Base-by-base conservation (phyloP, 257 asterid species). In the Solanum peruvianum region DNA sequence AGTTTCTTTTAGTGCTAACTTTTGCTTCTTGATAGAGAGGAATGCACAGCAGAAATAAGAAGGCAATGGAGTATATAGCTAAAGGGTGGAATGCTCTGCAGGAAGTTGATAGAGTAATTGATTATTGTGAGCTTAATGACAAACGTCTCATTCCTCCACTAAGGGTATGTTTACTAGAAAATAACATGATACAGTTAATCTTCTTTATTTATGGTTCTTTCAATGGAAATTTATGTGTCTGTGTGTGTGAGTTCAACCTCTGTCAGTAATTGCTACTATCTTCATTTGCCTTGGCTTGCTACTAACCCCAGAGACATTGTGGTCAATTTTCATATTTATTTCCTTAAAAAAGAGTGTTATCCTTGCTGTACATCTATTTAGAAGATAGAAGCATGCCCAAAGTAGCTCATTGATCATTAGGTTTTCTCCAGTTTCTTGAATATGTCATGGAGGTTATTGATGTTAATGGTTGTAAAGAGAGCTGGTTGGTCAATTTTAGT, bases 91-190 rank as follows among this genome's bases (percentile, higher is more conserved):
- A 93, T 82, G 97, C 96, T 88, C 71, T 97, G 87, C 90, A 94
- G 94, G 99, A 95, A 90, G 98, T 97, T 90, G 98, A 97, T 87
- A 91, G 99, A 89, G 98, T 97, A 35, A 97, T 94, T 82, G 98
- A 95, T 89, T 94, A 94, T 90, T 92, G 96, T 83, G 99, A 94
- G 87, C 93, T 85, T 37, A 92, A 94, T 35, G 99, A 96, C 92
- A 89, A 92, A 85, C 98, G 99, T 31, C 97, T 96, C 85, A 92
- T 96, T 86, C 98, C 98, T 88, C 62, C 86, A 66, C 98, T 95
- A 52, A 92, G 93, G 94, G 98, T 95, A 91, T 80, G 87, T 69
- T 89, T 86, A 49, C 84, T 67, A 42, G 39, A 75, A 49, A 73
- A 66, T 72, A 62, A 41, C 86, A 64, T 72, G 20, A 78, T 14